These are phyloP conservation scores for Neoarthrinium moseri DNA, from an alignment of 2,329 filamentous ascomycete species.

Conservation along the genomic window DNA sequence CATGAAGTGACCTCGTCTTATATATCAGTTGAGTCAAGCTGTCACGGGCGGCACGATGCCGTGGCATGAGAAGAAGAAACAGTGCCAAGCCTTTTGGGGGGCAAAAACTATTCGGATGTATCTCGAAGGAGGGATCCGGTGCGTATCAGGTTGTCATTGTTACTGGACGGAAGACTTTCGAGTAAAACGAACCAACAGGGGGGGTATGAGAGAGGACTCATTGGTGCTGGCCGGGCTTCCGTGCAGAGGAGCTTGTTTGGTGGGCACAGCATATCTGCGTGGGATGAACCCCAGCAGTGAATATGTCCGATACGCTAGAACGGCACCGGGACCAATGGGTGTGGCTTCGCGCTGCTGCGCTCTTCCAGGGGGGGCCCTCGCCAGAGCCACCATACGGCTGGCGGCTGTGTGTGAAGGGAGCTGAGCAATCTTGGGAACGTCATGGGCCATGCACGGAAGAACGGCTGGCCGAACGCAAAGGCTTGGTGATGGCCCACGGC, in stretches of 20 bases:
- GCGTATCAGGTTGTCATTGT: constrained; percentile 37
- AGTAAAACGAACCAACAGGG: not conserved
- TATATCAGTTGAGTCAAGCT: constrained; percentile 26
- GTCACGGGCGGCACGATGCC: constrained; percentile 17
- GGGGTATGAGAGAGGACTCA: not conserved
- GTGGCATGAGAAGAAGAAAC: constrained; percentile 23
- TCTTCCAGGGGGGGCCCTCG: too few species aligned
- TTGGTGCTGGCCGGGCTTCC: not conserved
- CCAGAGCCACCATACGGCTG: too few species aligned
- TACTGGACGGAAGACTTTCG: constrained; percentile 7
- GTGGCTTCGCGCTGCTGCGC: too few species aligned
- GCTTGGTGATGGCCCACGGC: not conserved
- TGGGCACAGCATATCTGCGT: not conserved
- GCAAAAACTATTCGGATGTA: constrained; percentile 35
- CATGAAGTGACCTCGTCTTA: constrained; percentile 31
- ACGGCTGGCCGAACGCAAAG: constrained; percentile 16
- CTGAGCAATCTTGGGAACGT: not conserved
- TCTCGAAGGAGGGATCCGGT: constrained; percentile 35
- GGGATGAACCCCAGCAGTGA: not conserved
- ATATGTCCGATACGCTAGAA: not conserved
- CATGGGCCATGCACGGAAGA: constrained; percentile 20
- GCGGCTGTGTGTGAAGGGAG: not conserved
- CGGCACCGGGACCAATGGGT: not conserved
- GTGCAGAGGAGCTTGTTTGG: constrained; percentile 8
- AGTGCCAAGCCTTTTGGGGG: constrained; percentile 22